Conservation (phyloP, 108 stramenopile species). For the Nitzschia sp. region DNA sequence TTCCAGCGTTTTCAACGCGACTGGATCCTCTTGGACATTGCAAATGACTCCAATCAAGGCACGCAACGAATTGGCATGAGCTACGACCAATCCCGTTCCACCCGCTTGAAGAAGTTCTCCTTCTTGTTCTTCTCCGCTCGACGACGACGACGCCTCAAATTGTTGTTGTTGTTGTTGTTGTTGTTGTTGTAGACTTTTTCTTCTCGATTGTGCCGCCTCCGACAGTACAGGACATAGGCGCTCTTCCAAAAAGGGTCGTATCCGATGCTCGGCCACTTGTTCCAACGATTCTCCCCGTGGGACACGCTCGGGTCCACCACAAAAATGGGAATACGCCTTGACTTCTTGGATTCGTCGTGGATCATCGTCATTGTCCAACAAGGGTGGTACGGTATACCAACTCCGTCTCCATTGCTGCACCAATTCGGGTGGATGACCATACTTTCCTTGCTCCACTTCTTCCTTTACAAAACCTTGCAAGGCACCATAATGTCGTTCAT, state of each 20-base stretch:
- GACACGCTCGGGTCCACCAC: conserved; percentile 46
- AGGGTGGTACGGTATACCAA: conserved; percentile 58
- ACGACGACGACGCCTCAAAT: neutral
- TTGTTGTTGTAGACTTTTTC: neutral
- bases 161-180: neutral
- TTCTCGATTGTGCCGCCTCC: conserved; percentile 14
- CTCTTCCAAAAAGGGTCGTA: conserved; percentile 52
- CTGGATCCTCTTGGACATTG: conserved; percentile 47
- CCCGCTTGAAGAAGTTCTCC: conserved; percentile 4
- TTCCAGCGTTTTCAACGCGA: conserved; percentile 45
- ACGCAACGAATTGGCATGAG: conserved; percentile 62
- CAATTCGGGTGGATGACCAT: conserved; percentile 44
- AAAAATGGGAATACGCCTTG: conserved; percentile 30
- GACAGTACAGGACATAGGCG: conserved; percentile 42
- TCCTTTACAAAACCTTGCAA: conserved; percentile 48
- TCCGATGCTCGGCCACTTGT: conserved; percentile 51
- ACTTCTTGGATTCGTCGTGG: conserved; percentile 46
- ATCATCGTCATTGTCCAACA: conserved; percentile 41
- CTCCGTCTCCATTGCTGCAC: conserved; percentile 51
- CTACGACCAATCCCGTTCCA: conserved; percentile 55
- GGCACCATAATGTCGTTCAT: conserved; percentile 59
- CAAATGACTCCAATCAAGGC: conserved; percentile 59
- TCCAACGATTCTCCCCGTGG: conserved; percentile 54
- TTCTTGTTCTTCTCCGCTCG: no score
- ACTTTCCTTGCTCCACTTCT: conserved; percentile 47